Evolutionary conservation across 2,329 filamentous ascomycete genomes (phyloP).

Genomic region (Neoscytalidium dimidiatum): DNA sequence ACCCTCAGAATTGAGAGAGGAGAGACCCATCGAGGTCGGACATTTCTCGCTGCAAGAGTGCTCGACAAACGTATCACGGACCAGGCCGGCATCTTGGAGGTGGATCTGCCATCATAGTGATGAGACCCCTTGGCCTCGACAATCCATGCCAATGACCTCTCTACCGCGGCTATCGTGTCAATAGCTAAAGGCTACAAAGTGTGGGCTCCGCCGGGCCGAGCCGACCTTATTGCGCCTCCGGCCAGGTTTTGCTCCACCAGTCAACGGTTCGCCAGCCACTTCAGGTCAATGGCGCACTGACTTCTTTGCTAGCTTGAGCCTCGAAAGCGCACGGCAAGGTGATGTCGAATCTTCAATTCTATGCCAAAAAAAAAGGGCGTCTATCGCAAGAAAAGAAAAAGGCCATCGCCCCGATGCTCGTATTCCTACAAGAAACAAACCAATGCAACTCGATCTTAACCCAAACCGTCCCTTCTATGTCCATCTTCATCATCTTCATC

Average conservation of each 20-base stretch:
- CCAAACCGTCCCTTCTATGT: not conserved
- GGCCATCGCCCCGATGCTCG: not conserved
- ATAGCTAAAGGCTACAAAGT: not conserved
- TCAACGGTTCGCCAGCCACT: not conserved
- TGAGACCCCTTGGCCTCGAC: not conserved
- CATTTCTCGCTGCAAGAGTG: not conserved
- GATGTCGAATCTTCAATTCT: not conserved
- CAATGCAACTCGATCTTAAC: not conserved
- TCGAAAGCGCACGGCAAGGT: too few species aligned
- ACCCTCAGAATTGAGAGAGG: not conserved
- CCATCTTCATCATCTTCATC: conserved; percentile 1
- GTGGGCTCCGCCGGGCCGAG: not conserved
- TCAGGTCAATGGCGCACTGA: not conserved
- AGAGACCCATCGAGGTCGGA: not conserved
- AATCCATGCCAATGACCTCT: too few species aligned
- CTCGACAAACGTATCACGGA: not conserved
- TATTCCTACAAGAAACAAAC: conserved; percentile 1
- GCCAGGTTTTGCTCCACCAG: not conserved
- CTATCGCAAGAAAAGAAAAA: too few species aligned
- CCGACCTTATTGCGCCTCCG: not conserved
- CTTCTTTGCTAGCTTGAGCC: not conserved
- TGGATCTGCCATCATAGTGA: not conserved
- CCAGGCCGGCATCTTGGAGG: not conserved
- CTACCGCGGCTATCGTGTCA: too few species aligned
- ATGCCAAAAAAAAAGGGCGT: not conserved